Base-by-base conservation (phyloP, 2,329 filamentous ascomycete genomes). In the Bipolaris sorokiniana region DNA sequence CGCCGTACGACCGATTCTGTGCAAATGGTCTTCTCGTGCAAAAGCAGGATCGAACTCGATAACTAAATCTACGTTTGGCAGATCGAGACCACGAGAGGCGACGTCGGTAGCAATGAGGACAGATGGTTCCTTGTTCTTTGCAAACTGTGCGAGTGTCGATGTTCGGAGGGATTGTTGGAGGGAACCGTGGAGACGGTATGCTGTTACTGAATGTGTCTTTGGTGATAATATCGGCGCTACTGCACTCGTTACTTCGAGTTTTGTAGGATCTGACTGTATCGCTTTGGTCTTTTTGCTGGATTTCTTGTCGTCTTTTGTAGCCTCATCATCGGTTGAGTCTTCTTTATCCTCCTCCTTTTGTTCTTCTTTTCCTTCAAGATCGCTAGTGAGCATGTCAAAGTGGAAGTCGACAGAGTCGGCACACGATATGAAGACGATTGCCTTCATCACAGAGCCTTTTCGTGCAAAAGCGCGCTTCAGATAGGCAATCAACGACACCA, bases 351-450 rank as follows among this genome's bases (percentile, higher is more conserved):
- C 63, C 40, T 57, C 38, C 62, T 64, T 67, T 28, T 67, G 58
- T 18, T 61, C 76, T 18, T 70, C 69, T 7, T 63, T 59, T 18
- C 60, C 77, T 31, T 71, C 71, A 4, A 73, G 65, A 13, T 74
- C 59, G 58, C 69, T 79, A 6, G 82, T 88, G 55, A 99, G 85
- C 3, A 97, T 80, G 59, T 96, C 90, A 74, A 92, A 98, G 75
- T 98, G 94, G 69, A 97, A 99, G 74, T 99, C 92, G 57, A 98
- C 95, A 1, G 92, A 95, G 75, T 99, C 95, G 18, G 95, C 93
- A 70, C 95, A 99, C 10, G 94, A 97, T 47, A 99, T 90, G 79
- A 99, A 99, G 34, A 99, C 84, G 59, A 99, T 97, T 20, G 90
- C 91, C 77, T 99, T 98, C 91, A 96, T 97, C 16, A 96, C 90